These are phyloP conservation scores for Trichosporon sp. DNA, from an alignment of 1,284 basidiomycete genomes.

Conservation along the genomic window DNA sequence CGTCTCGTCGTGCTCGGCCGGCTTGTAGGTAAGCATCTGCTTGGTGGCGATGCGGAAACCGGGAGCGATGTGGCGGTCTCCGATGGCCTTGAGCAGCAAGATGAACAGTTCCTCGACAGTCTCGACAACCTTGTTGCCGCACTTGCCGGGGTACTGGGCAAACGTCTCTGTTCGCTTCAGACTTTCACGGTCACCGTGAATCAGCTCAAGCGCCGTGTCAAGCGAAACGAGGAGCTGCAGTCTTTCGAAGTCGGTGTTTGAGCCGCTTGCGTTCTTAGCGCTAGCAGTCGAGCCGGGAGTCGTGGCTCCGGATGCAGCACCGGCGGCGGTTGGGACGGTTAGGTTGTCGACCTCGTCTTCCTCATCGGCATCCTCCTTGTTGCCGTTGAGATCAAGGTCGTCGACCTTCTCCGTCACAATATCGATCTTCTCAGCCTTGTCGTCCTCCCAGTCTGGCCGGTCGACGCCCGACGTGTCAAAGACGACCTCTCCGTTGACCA, in stretches of 20 bases:
- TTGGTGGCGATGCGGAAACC: slow-evolving; percentile 83
- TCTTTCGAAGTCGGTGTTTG: slow-evolving; percentile 59
- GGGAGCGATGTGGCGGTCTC: slow-evolving; percentile 77
- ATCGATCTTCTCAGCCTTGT: slow-evolving; percentile 16
- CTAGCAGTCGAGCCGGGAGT: slow-evolving; percentile 21
- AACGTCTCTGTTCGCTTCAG: slow-evolving; percentile 92
- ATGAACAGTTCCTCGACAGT: slow-evolving; percentile 92
- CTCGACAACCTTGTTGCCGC: slow-evolving; percentile 77
- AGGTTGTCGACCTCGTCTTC: slow-evolving; percentile 29
- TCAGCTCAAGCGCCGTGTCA: slow-evolving; percentile 85
- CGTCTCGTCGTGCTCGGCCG: slow-evolving; percentile 75
- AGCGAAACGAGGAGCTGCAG: slow-evolving; percentile 88
- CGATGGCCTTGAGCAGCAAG: slow-evolving; percentile 74
- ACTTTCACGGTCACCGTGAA: slow-evolving; percentile 86
- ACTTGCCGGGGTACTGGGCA: slow-evolving; percentile 76
- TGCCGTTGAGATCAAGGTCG: slow-evolving; percentile 23
- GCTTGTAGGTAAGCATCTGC: slow-evolving; percentile 83
- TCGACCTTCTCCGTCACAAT: slow-evolving; percentile 28
- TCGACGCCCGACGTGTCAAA: slow-evolving; percentile 58
- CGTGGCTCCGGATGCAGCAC: slow-evolving; percentile 12
- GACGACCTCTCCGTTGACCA: slow-evolving; percentile 54
- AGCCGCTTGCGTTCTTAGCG: slow-evolving; percentile 23
- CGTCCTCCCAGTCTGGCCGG: slow-evolving; percentile 63
- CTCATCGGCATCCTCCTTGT: neutral
- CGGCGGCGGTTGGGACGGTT: slow-evolving; percentile 1